phyloP scores from a whole-genome alignment of 2,329 filamentous ascomycete genomes.

The Byssochlamys sp. region DNA sequence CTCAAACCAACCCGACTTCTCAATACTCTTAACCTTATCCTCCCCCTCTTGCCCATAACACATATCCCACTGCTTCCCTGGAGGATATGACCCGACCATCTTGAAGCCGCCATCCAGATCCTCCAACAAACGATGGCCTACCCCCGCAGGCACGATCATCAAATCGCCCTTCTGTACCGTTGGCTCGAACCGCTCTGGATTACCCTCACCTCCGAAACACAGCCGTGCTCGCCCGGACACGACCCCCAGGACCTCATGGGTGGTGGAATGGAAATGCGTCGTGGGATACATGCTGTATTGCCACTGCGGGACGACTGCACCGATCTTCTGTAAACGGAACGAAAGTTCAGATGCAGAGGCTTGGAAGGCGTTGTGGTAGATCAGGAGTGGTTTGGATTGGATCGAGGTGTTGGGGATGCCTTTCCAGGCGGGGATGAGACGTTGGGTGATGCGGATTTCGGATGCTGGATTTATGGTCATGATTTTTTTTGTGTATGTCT shows the following conservation, averaged over 20 bases:
- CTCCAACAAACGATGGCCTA: slow-evolving; percentile 53
- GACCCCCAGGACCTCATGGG: slow-evolving; percentile 58
- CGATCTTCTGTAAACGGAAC: slow-evolving; percentile 43
- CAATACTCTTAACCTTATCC: slow-evolving; percentile 41
- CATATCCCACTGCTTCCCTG: slow-evolving; percentile 56
- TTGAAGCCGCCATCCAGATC: slow-evolving; percentile 48
- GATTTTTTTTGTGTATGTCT: slow-evolving; percentile 1
- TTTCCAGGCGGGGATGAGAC: slow-evolving; percentile 50
- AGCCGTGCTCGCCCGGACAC: slow-evolving; percentile 49
- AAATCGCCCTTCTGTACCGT: slow-evolving; percentile 52
- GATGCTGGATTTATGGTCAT: slow-evolving; percentile 37
- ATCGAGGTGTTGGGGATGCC: slow-evolving; percentile 57
- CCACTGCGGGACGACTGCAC: slow-evolving; percentile 55
- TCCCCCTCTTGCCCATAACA: slow-evolving; percentile 56
- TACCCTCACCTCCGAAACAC: slow-evolving; percentile 58
- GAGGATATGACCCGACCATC: slow-evolving; percentile 60
- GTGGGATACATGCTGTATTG: slow-evolving; percentile 58
- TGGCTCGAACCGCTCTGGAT: slow-evolving; percentile 48
- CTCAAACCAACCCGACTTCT: slow-evolving; percentile 46
- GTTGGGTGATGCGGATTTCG: slow-evolving; percentile 47
- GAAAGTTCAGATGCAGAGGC: slow-evolving; percentile 45
- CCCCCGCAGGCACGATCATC: slow-evolving; percentile 56
- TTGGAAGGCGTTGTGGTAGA: slow-evolving; percentile 54
- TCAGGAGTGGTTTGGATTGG: slow-evolving; percentile 53
- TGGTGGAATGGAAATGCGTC: slow-evolving; percentile 58